Percentiles rank a stretch among this genome's conserved stretches.
phyloP scores from a whole-genome alignment of 106 monocot genomes.

The Agapanthus africanus region DNA sequence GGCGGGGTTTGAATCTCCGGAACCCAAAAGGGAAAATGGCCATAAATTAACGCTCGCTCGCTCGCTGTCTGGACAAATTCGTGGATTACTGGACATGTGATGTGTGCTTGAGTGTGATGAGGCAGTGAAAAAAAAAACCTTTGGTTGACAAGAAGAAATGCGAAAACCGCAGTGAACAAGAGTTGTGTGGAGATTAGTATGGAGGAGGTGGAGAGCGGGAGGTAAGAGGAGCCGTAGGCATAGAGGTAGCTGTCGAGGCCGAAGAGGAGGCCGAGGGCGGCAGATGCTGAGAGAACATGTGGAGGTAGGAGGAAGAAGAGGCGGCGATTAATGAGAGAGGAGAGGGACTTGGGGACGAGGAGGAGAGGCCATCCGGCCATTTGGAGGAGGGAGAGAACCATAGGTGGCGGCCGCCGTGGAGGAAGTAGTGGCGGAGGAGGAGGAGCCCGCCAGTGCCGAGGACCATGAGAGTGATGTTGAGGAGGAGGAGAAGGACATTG shows the following conservation, averaged over 20 bases:
- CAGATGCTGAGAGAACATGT: neutral
- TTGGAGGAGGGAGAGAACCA: slow-evolving; percentile 18
- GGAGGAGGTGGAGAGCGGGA: slow-evolving; percentile 59
- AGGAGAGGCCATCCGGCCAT: slow-evolving; percentile 6
- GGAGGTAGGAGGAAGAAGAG: neutral
- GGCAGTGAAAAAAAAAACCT: too few relatives aligned
- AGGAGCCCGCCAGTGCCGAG: slow-evolving; percentile 10
- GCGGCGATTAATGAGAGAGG: neutral
- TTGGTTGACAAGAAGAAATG: slow-evolving; percentile 35
- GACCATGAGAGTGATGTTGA: neutral
- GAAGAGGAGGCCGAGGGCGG: slow-evolving; percentile 9
- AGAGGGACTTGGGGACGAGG: slow-evolving; percentile 8
- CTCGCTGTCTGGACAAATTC: too few relatives aligned
- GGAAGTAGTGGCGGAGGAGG: slow-evolving; percentile 22
- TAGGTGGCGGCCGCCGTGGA: slow-evolving; percentile 8
- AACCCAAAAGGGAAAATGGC: too few relatives aligned
- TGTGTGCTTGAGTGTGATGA: too few relatives aligned
- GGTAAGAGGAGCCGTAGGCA: slow-evolving; percentile 23
- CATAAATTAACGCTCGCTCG: too few relatives aligned
- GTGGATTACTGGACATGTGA: too few relatives aligned
- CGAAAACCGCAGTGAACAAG: slow-evolving; percentile 48
- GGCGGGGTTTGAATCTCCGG: too few relatives aligned
- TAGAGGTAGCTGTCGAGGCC: slow-evolving; percentile 20
- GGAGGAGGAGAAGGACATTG: neutral
- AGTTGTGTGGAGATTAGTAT: slow-evolving; percentile 42